phyloP scores from a whole-genome alignment of 2,329 filamentous ascomycete species.

The Xylariaceae sp. region DNA sequence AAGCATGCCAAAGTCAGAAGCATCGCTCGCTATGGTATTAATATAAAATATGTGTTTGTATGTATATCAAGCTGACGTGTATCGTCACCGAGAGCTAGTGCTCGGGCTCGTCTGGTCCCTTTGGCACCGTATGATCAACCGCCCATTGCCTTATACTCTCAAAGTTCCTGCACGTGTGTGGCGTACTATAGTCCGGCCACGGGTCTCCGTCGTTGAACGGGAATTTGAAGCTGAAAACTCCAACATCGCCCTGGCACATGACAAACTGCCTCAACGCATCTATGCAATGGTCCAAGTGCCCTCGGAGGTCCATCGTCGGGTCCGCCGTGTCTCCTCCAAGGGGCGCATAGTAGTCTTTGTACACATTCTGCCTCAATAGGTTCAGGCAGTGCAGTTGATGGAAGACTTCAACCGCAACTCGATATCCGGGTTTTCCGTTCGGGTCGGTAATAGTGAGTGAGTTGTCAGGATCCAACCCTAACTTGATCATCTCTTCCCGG shows the following conservation, averaged over 20 bases:
- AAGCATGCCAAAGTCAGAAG: too few species aligned
- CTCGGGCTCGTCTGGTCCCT: slow-evolving; percentile 25
- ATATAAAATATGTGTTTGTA: too few species aligned
- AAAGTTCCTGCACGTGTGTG: slow-evolving; percentile 52
- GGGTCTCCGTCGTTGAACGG: slow-evolving; percentile 42
- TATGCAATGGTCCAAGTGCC: slow-evolving; percentile 50
- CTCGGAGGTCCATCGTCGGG: slow-evolving; percentile 36
- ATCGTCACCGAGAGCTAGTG: slow-evolving; percentile 14
- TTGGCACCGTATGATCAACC: slow-evolving; percentile 42
- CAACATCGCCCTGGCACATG: slow-evolving; percentile 52
- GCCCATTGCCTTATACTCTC: slow-evolving; percentile 48
- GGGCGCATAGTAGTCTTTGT: slow-evolving; percentile 43
- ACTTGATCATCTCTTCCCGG: slow-evolving; percentile 45
- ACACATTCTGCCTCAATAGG: slow-evolving; percentile 42
- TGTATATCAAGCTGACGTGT: too few species aligned
- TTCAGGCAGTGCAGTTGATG: slow-evolving; percentile 52
- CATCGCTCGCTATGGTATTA: background rate
- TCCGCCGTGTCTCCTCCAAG: slow-evolving; percentile 44
- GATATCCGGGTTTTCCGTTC: slow-evolving; percentile 54
- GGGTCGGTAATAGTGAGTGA: slow-evolving; percentile 54
- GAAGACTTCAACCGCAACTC: slow-evolving; percentile 56
- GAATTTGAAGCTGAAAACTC: slow-evolving; percentile 50
- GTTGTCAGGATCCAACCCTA: slow-evolving; percentile 45
- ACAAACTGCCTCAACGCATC: slow-evolving; percentile 48
- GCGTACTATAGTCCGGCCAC: slow-evolving; percentile 52